Conservation (phyloP, 2,329 filamentous ascomycete genomes). For the Nannizzia gypsea region DNA sequence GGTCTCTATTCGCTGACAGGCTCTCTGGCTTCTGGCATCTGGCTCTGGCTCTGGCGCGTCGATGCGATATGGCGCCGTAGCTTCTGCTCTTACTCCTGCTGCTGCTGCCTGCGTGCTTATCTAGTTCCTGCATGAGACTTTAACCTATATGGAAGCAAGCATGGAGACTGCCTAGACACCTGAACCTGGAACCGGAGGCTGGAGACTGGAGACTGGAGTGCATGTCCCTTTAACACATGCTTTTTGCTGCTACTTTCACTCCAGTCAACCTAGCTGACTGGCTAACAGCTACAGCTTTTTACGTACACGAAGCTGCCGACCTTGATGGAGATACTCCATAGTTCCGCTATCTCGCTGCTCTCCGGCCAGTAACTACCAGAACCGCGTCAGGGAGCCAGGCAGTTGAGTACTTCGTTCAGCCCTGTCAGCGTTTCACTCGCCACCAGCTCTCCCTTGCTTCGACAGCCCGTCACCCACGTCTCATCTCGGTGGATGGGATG, state of each 20-base stretch:
- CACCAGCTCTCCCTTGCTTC: neutral
- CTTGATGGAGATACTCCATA: too few relatives aligned
- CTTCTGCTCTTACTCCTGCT: neutral
- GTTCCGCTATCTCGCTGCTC: too few relatives aligned
- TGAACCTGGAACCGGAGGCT: neutral
- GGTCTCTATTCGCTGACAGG: too few relatives aligned
- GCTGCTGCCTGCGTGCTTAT: neutral
- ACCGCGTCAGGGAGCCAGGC: too few relatives aligned
- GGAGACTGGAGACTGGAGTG: neutral
- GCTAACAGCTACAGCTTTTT: too few relatives aligned
- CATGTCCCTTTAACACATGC: neutral
- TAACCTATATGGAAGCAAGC: neutral
- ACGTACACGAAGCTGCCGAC: too few relatives aligned
- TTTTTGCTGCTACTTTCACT: neutral
- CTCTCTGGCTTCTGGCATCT: too few relatives aligned
- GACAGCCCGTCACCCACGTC: too few relatives aligned
- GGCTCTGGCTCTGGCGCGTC: too few relatives aligned
- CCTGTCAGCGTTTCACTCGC: neutral
- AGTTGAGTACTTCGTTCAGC: neutral
- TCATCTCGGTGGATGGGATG: neutral
- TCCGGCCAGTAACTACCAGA: too few relatives aligned
- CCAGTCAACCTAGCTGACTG: too few relatives aligned
- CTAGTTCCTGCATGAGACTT: neutral
- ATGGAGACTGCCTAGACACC: neutral
- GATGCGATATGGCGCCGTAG: too few relatives aligned